phyloP scores from a whole-genome alignment of 2,329 filamentous ascomycete genomes.

The Penicillium sp. region DNA sequence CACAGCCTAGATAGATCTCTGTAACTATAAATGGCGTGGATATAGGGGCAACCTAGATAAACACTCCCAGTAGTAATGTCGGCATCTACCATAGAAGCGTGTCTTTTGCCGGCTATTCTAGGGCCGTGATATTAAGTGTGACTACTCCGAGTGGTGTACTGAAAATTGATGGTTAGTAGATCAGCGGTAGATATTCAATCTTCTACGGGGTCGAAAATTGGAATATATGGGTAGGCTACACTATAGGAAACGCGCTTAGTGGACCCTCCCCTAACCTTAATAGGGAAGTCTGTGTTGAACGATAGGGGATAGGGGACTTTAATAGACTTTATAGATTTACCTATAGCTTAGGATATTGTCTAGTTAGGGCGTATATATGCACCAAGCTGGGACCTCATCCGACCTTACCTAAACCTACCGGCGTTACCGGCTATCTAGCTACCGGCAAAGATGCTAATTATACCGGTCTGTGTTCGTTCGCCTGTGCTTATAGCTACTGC shows the following conservation, averaged over 20 bases:
- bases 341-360: background rate
- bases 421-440: background rate
- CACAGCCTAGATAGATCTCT: background rate
- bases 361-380: background rate
- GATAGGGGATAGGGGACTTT: background rate
- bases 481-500: background rate
- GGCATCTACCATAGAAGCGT: background rate
- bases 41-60: background rate
- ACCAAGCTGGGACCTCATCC: background rate
- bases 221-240: background rate
- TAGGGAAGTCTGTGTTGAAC: background rate
- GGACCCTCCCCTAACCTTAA: background rate
- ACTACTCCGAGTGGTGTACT: background rate
- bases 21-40: background rate
- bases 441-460: background rate
- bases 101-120: background rate
- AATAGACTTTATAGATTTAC: background rate
- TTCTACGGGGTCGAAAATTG: background rate
- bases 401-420: background rate
- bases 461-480: background rate
- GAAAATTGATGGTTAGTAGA: background rate
- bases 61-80: background rate
- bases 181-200: background rate
- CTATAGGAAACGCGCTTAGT: background rate
- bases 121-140: background rate